Base-by-base conservation (phyloP, 306 rosid species). In the Inga leiocalycina region DNA sequence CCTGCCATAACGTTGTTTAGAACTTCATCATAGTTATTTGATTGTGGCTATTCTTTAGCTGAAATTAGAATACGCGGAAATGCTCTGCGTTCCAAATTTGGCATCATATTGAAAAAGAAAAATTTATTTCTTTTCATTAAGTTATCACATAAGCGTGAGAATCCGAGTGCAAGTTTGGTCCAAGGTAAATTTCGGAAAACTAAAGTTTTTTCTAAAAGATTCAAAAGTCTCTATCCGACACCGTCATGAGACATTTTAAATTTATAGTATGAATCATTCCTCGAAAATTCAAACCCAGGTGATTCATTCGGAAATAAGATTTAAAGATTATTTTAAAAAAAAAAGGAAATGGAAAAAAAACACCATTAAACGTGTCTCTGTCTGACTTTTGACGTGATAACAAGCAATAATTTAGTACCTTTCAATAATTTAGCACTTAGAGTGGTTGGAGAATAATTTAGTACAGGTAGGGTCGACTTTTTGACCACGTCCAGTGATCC, bases 391-490 rank as follows among this genome's bases (percentile, higher is more conserved):
- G 57, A 70, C 24, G 4, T 24, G 76, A 41, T 2, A 19, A 74
- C 12, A 15, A 45, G 44, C 49, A 27, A 27, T 27, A 27, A 27
- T 27, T 27, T 27, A 27, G 27, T 27, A 27, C 27, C 27, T 27
- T 27, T 27, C 27, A 27, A 27, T 27, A 27, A 27, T 27, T 27
- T 27, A 27, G 1, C 30, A 27, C 30, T 27, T 27, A 1, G 76
- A 78, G 79, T 81, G 13, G 88, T 84, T 85, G 68, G 65, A 59
- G 64, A 76, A 22, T 56, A 74, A 43, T 62, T 22, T 45, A 62
- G 59, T 12, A 77, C 10, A 22, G 64, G 41, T 20, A 35, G 71
- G 27, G 78, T 52, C 19, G 44, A 35, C 10, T 82, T n/a, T 75
- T 85, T 65, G 62, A 82, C 74, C 49, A 24, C 8, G 49, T 34